Evolutionary conservation across 306 rosid species (phyloP), one percentile per base, ranked within the genome.

Genomic region (Argentina anserina): DNA sequence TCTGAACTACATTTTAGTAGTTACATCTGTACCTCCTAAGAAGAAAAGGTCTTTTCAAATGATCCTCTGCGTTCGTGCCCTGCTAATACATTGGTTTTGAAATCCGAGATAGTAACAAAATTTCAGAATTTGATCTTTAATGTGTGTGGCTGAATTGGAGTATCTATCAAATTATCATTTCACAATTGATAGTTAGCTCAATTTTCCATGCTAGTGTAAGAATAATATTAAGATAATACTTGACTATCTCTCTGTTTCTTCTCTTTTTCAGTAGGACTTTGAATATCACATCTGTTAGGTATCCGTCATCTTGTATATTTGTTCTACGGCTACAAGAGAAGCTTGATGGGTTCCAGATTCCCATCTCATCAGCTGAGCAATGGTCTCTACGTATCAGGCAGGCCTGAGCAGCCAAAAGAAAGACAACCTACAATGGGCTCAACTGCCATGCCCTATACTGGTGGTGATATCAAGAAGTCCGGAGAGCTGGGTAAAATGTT

Each of bases 281-380:
- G 76, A 73, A 42, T 59, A 72, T 63, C 34, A 3, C 67, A 72
- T 69, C 39, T 13, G 61, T 50, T 70, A 58, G 42, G 29, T 25
- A 70, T 69, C 50, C 70, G 18, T 64, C 65, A n/a, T 67, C 5
- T 26, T 9, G 75, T 69, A 64, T 34, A 62, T 34, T 50, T 66
- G 8, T 60, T 71, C 81, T 76, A 73, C 75, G 73, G 70, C 75
- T 74, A 67, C 56, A 67, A 72, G 65, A 82, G 50, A 83, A 73
- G 85, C 75, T 70, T 65, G 87, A 94, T 94, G 98, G 93, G 98
- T 89, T 94, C 98, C 9, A 85, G 97, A 83, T 88, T 94, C 88
- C 96, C 92, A 70, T 94, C 98, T 81, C 98, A 94, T 91, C 96
- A 94, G 83, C 98, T 94, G 74, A 94, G 98, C 86, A 94, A 89